Percentiles rank a stretch among this genome's conserved stretches.
These are phyloP conservation scores for Fusarium fracticaudum DNA, from an alignment of 2,329 filamentous ascomycete genomes.

Conservation along the genomic window DNA sequence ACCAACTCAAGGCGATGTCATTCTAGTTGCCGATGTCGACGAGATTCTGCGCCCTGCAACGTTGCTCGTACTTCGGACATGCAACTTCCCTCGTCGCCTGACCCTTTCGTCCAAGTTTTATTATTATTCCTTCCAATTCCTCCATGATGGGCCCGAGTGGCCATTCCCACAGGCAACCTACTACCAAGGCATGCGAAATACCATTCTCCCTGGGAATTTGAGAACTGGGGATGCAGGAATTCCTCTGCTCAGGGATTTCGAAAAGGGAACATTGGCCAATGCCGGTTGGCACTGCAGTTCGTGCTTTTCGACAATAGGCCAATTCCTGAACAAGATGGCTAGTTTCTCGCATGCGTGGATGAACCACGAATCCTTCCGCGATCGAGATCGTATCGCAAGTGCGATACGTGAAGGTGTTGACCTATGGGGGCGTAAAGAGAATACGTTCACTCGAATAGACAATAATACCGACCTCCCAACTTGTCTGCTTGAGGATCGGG, in stretches of 20 bases:
- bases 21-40: slow-evolving; percentile 69
- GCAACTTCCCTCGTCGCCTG: slow-evolving; percentile 61
- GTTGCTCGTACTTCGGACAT: slow-evolving; percentile 59
- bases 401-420: slow-evolving; percentile 63
- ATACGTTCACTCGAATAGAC: slow-evolving; percentile 60
- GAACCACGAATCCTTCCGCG: slow-evolving; percentile 60
- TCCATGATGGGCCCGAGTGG: slow-evolving; percentile 56
- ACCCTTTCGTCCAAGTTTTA: slow-evolving; percentile 63
- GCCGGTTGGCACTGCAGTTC: slow-evolving; percentile 71
- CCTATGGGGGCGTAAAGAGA: slow-evolving; percentile 60
- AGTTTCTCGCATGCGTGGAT: slow-evolving; percentile 65
- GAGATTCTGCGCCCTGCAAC: slow-evolving; percentile 66
- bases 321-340: slow-evolving; percentile 65
- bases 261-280: slow-evolving; percentile 58
- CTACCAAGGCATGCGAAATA: slow-evolving; percentile 54
- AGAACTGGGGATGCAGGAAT: slow-evolving; percentile 58
- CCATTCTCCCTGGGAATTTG: slow-evolving; percentile 63
- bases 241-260: slow-evolving; percentile 50
- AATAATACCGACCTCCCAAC: slow-evolving; percentile 62
- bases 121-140: slow-evolving; percentile 67
- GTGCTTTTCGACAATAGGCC: slow-evolving; percentile 66
- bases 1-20: slow-evolving; percentile 61
- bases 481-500: slow-evolving; percentile 53
- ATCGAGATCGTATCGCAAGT: slow-evolving; percentile 59
- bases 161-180: slow-evolving; percentile 68